A percentile compares a stretch with the other conserved stretches of the same genome.
These are phyloP conservation scores for Danielozyma ontarioensis DNA, from an alignment of 805 yeast species.

Conservation along the genomic window DNA sequence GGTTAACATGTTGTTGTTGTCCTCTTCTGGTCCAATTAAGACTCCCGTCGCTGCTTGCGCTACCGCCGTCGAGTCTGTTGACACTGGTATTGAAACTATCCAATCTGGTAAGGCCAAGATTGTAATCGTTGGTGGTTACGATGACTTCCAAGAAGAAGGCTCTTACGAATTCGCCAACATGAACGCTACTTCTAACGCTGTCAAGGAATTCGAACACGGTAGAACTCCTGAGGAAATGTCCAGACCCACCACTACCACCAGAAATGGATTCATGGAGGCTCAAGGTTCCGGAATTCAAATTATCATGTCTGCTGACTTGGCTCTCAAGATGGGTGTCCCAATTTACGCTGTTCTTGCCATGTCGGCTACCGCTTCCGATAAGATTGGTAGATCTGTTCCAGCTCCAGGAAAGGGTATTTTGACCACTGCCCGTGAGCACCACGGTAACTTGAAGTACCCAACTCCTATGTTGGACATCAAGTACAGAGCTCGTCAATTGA, in stretches of 20 bases:
- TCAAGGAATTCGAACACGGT: slow-evolving; percentile 87
- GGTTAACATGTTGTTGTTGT: slow-evolving; percentile 96
- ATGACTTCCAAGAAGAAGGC: slow-evolving; percentile 99
- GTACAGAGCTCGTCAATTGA: slow-evolving; percentile 90
- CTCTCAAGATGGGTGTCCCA: slow-evolving; percentile 98
- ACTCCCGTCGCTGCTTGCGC: slow-evolving; percentile 99
- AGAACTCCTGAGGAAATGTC: slow-evolving; percentile 99
- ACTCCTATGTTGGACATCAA: slow-evolving; percentile 80
- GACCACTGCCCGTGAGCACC: slow-evolving; percentile 95
- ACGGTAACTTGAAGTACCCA: slow-evolving; percentile 71
- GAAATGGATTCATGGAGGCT: slow-evolving; percentile 98
- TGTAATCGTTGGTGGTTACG: slow-evolving; percentile 97
- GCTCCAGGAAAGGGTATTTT: slow-evolving; percentile 99
- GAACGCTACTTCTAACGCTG: slow-evolving; percentile 94
- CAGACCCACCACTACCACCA: slow-evolving; percentile 93
- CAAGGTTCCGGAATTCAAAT: slow-evolving; percentile 99
- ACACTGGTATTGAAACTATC: slow-evolving; percentile 91
- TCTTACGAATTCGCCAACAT: slow-evolving; percentile 96
- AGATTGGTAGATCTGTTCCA: slow-evolving; percentile 98
- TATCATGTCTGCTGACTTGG: slow-evolving; percentile 91
- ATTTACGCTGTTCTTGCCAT: slow-evolving; percentile 91
- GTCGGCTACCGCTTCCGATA: slow-evolving; percentile 96
- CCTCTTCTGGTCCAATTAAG: slow-evolving; percentile 98
- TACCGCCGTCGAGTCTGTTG: slow-evolving; percentile 96
- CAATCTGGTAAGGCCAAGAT: slow-evolving; percentile 92